Conservation (phyloP, 2,329 filamentous ascomycete species). For the Emergomyces orientalis region DNA sequence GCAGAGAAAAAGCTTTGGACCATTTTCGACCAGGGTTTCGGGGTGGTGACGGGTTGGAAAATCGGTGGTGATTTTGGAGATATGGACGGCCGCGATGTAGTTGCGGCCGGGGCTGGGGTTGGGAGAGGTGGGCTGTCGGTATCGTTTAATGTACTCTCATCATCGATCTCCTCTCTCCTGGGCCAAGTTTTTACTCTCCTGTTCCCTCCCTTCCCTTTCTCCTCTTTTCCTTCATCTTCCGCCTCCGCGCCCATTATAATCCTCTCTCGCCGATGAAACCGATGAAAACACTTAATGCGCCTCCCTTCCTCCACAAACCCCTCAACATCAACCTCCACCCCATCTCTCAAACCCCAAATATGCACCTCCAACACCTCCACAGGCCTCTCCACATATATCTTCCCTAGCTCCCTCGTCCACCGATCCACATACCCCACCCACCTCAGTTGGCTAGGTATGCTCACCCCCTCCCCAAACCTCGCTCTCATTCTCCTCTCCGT, state of each 20-base stretch:
- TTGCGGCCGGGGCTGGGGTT: not conserved
- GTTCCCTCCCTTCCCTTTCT: constrained; percentile 27
- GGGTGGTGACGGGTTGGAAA: constrained; percentile 15
- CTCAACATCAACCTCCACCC: constrained; percentile 78
- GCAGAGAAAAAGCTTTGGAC: constrained; percentile 29
- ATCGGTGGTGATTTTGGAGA: constrained; percentile 12
- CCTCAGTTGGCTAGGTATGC: constrained; percentile 82
- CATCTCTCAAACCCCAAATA: constrained; percentile 76
- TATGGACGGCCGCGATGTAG: not conserved
- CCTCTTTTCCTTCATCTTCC: constrained; percentile 30
- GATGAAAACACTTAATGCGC: constrained; percentile 73
- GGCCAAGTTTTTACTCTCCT: not conserved
- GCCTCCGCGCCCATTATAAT: constrained; percentile 45
- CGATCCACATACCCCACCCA: constrained; percentile 83
- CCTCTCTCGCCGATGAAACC: constrained; percentile 63
- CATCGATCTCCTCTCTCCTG: not conserved
- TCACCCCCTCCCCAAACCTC: constrained; percentile 79
- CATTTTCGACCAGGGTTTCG: constrained; percentile 15
- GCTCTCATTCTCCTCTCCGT: constrained; percentile 83
- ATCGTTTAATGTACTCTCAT: not conserved
- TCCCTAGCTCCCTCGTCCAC: constrained; percentile 63
- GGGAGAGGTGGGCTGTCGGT: not conserved
- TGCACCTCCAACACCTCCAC: constrained; percentile 84
- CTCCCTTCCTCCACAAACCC: constrained; percentile 84
- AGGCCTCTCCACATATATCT: constrained; percentile 70